These are phyloP conservation scores for Pythium periplocum DNA, from an alignment of 352 stramenopile genomes.

Conservation along the genomic window DNA sequence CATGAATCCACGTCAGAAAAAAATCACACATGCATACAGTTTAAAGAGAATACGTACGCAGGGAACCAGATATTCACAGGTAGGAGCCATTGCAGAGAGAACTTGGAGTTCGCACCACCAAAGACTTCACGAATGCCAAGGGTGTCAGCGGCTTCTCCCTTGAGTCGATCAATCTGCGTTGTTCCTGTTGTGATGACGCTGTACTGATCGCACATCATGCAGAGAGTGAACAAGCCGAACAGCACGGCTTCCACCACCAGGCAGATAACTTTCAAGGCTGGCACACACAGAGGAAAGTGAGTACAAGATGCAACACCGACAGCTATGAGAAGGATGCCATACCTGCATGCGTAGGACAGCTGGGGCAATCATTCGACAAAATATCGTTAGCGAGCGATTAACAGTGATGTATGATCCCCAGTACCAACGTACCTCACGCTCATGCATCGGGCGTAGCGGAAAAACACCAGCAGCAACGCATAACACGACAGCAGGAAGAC, in stretches of 20 bases:
- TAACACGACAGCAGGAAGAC: slow-evolving; percentile 95
- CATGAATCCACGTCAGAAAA: neutral
- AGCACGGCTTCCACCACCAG: slow-evolving; percentile 88
- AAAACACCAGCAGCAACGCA: slow-evolving; percentile 90
- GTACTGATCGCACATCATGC: slow-evolving; percentile 99
- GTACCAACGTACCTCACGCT: slow-evolving; percentile 60
- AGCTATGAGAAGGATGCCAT: slow-evolving; percentile 3
- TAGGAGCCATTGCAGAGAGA: slow-evolving; percentile 73
- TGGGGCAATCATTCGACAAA: slow-evolving; percentile 9
- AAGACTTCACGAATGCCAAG: slow-evolving; percentile 84
- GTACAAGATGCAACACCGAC: neutral
- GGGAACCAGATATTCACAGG: slow-evolving; percentile 87
- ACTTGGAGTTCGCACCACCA: slow-evolving; percentile 47
- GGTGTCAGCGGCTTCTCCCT: slow-evolving; percentile 79
- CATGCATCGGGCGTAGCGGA: slow-evolving; percentile 85
- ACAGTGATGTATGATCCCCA: no score
- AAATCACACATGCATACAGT: neutral
- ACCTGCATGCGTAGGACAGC: slow-evolving; percentile 62
- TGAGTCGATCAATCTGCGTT: slow-evolving; percentile 97
- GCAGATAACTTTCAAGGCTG: slow-evolving; percentile 73
- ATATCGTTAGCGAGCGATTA: no score
- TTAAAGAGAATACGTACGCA: slow-evolving; percentile 31
- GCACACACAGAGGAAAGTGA: slow-evolving; percentile 3
- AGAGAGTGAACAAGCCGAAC: slow-evolving; percentile 98
- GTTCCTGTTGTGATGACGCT: slow-evolving; percentile 94